Conservation (phyloP, 495 filamentous ascomycete species). For the Pseudomonodictys pantanalensis region DNA sequence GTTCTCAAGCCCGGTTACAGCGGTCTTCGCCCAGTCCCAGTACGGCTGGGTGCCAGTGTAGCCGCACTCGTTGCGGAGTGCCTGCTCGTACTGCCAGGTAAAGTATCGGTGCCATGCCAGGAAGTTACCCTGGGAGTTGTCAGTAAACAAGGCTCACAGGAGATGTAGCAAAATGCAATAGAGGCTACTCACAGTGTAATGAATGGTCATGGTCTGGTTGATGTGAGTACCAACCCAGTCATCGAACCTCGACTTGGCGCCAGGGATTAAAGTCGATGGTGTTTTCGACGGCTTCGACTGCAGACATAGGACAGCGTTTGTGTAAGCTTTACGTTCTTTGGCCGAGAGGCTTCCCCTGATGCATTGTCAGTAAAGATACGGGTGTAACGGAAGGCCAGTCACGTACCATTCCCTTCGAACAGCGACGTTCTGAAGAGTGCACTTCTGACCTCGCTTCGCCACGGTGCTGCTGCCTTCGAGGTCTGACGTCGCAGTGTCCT, state of each 20-base stretch:
- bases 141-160: too few species aligned
- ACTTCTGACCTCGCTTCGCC: conserved; percentile 18
- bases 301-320: conserved; percentile 25
- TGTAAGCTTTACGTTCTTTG: conserved; percentile 24
- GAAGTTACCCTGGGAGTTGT: conserved; percentile 18
- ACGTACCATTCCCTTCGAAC: conserved; percentile 29
- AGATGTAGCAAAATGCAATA: too few species aligned
- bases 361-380: background rate
- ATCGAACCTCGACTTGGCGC: conserved; percentile 23
- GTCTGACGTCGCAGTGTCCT: background rate
- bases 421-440: conserved; percentile 12
- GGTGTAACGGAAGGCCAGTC: background rate
- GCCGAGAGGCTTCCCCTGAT: conserved; percentile 12
- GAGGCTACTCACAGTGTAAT: conserved; percentile 20
- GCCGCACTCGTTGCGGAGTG: conserved; percentile 40
- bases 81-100: conserved; percentile 28
- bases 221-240: conserved; percentile 27
- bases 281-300: conserved; percentile 15
- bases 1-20: conserved; percentile 45
- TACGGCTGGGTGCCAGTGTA: conserved; percentile 43
- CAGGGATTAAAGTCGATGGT: conserved; percentile 18
- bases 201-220: conserved; percentile 24
- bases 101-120: conserved; percentile 30
- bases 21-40: conserved; percentile 64
- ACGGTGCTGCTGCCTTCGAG: conserved; percentile 1